Base-by-base conservation (phyloP, 2,329 filamentous ascomycete genomes). In the Hypoxylon sp. region DNA sequence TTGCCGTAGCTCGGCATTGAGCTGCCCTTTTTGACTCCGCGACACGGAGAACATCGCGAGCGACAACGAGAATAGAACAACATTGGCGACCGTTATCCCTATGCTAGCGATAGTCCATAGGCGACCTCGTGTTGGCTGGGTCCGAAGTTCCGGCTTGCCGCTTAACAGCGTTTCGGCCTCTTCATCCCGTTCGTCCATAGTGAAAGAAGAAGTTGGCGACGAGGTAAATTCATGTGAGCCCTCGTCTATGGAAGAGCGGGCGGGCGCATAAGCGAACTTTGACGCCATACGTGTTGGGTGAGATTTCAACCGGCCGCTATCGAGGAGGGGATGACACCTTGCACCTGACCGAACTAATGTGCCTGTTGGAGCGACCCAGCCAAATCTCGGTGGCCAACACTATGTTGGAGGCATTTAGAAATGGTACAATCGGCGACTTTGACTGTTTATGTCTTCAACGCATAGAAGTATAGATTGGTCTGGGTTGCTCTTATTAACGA, bases 1-100 rank as follows among this genome's bases (percentile, higher is more conserved):
- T 13, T 63, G 58, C 22, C 67, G 67, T 9, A 70, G 52, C 52
- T 63, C 58, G 11, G 47, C 26, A 50, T 70, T 70, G 19, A 64
- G 59, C 19, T 29, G 63, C 5, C 10, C 37, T 19, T 17, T 63
- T 13, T 56, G 33, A n/a, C 37, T 46, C 33, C 33, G 26, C 19
- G 63, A 57, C 31, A 26, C 51, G 4, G 44, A 33, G 47, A 70
- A 70, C 13, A 70, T 63, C 19, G 39, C 39, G 2, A 70, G 37
- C 4, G 67, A 70, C 57, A 52, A 51, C 17, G 37, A 35, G 24
- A 70, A 65, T 13, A 65, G 17, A n/a, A 47, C 26, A 48, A 65
- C 42, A 17, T 70, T 70, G 2, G 57, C 24, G 19, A 42, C n/a
- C 8, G 63, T 65, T 52, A 67, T 46, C 4, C 52, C 10, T 35